Evolutionary conservation across 2,329 filamentous ascomycete genomes (phyloP), one percentile per base, ranked within the genome.

Genomic region (Ciborinia camelliae): DNA sequence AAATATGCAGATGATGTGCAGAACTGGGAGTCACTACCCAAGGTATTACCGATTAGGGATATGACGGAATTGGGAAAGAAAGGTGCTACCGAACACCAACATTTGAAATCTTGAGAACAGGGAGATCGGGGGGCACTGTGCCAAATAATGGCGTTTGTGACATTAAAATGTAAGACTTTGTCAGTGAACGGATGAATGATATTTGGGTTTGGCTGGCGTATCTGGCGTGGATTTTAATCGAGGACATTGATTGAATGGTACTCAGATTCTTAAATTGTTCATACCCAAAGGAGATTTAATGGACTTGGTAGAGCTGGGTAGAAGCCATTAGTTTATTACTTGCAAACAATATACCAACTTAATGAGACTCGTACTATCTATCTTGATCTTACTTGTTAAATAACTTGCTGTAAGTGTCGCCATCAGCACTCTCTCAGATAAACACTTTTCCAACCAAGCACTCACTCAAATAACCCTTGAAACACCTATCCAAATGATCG

Each of bases 51-150:
- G 79, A 87, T 95, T 72, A 83, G 95, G 64, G 94, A 98, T 77
- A 91, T 95, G 89, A 94, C 93, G 18, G 93, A 93, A 79, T 78
- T 98, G 35, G 95, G 95, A 32, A 91, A 90, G 79, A 97, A 97
- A 80, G 93, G 95, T 23, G 87, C 90, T 41, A 93, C 91, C 9
- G 91, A 90, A 76, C 98, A 98, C 78, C 90, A 85, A 71, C 94
- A 99, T 77, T 83, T 99, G 73, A 88, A 88, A 75, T 86, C 81
- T 15, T 94, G 98, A 78, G 95, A 98, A 99, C 95, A 0, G 95
- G 94, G 0, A 81, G 84, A 37, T 97, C n/a, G n/a, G 93, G 89
- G 94, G 89, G 4, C 82, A 87, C 14, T 47, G 26, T 15, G 41
- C 7, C 9, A 47, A 35, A 20, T 30, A 47, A n/a, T 35, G 30